Evolutionary conservation across 2,329 filamentous ascomycete species (phyloP).

Genomic region (Ophiostoma himal-ulmi): DNA sequence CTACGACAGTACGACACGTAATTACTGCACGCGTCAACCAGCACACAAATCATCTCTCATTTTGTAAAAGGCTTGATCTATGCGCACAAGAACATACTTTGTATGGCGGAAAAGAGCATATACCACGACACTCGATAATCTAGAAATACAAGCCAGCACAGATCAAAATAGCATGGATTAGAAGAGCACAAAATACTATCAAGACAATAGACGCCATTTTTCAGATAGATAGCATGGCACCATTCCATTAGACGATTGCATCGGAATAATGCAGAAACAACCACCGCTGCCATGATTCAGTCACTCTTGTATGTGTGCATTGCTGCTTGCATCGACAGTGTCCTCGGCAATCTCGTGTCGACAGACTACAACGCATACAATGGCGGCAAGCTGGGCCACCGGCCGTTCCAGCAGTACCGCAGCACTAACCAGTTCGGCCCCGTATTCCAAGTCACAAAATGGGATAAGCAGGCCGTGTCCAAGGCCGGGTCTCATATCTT

Average conservation of each 20-base stretch:
- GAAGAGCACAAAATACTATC: neutral
- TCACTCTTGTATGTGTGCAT: neutral
- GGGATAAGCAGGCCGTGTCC: constrained; percentile 17
- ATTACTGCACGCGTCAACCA: constrained; percentile 12
- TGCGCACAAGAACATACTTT: constrained; percentile 21
- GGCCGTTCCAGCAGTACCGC: constrained; percentile 16
- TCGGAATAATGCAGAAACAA: neutral
- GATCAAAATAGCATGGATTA: neutral
- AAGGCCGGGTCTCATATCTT: constrained; percentile 22
- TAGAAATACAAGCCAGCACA: neutral
- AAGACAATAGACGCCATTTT: neutral
- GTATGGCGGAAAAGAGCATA: neutral
- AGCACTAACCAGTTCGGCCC: constrained; percentile 17
- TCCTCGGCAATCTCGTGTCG: constrained; percentile 1
- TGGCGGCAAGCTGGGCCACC: constrained; percentile 19
- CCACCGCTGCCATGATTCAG: neutral
- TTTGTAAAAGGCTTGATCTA: neutral
- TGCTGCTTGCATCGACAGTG: neutral
- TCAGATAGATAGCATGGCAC: neutral
- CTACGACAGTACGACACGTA: constrained; percentile 12
- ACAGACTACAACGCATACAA: constrained; percentile 21
- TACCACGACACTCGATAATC: neutral
- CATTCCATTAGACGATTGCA: neutral
- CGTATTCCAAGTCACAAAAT: constrained; percentile 20
- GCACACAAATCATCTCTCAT: neutral